Base-by-base conservation (phyloP, 2,329 filamentous ascomycete genomes). In the Venturiaceae sp. region DNA sequence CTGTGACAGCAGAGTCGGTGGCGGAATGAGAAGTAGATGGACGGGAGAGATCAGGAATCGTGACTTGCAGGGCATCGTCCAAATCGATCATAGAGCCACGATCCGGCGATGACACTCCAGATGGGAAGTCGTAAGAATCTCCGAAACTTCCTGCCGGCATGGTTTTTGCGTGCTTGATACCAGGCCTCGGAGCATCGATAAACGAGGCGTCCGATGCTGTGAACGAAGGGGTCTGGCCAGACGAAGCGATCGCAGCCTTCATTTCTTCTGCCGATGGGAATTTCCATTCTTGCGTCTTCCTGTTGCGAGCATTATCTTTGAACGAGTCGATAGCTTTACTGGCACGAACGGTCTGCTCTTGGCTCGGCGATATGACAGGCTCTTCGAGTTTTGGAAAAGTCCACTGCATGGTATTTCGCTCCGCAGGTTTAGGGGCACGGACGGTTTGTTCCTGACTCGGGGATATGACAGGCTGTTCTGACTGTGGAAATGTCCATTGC, bases 401-500 rank as follows among this genome's bases (percentile, higher is more conserved):
- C 75, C 75, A 78, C 59, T 76, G 74, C 47, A 52, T 58, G n/a
- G 46, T 46, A 39, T 53, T 28, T 53, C 69, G 47, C 66, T 67
- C 5, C 16, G 69, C 71, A 44, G 68, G 66, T 13, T 70, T 67
- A 16, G 67, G 66, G 32, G 64, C 66, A 53, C 67, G 67, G 66
- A 41, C 23, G 65, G 60, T 33, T 61, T 52, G 41, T 66, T 61
- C 68, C 65, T 41, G 69, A 67, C 36, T 68, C 67, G 41, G 68
- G 56, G 60, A 62, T 63, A 63, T 75, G 72, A 16, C 69, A 71
- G 26, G 11, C 67, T 73, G 73, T 7, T 75, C 74, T 7, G 23
- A 30, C 46, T 26, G 72, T 16, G 75, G 72, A 60, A 80, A 80
- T 1, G 72, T 77, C 75, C 75, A 78, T 58, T 76, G 74, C 53